Evolutionary conservation across 106 monocot species (phyloP).

Genomic region (Iris macrosiphon): DNA sequence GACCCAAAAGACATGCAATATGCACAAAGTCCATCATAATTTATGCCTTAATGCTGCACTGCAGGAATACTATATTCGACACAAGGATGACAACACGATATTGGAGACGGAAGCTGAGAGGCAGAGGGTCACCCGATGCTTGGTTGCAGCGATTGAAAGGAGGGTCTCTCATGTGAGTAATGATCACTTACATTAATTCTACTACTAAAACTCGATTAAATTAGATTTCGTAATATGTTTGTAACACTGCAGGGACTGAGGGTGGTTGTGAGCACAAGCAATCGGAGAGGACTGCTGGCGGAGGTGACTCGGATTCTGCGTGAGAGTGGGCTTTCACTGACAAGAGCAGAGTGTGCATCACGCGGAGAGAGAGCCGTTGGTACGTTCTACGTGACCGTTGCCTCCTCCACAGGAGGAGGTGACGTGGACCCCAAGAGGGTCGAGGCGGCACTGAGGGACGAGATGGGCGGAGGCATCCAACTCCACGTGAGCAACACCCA

Average conservation of each 20-base stretch:
- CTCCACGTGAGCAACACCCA: constrained; percentile 17
- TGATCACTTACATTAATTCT: no score
- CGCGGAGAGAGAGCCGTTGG: constrained; percentile 31
- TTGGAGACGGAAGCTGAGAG: constrained; percentile 39
- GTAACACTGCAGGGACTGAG: constrained; percentile 51
- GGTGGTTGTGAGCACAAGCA: constrained; percentile 25
- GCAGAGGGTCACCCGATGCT: constrained; percentile 31
- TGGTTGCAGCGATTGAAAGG: constrained; percentile 55
- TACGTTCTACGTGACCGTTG: constrained; percentile 45
- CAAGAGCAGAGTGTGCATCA: constrained; percentile 30
- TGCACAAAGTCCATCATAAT: no score
- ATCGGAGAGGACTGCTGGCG: constrained; percentile 46
- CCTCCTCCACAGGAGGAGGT: constrained; percentile 9
- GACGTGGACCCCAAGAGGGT: constrained; percentile 19
- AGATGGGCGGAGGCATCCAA: constrained; percentile 13
- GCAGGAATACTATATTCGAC: constrained; percentile 66
- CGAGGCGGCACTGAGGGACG: constrained; percentile 21
- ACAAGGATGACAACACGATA: constrained; percentile 32
- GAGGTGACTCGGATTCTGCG: constrained; percentile 46
- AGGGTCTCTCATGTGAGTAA: constrained; percentile 53
- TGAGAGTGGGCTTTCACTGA: constrained; percentile 52
- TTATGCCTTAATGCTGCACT: no score
- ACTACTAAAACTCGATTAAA: no score
- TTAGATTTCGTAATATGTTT: no score
- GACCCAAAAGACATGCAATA: no score